Evolutionary conservation across 225 moss, liverwort and hornwort genomes (phyloP).

Genomic region (Sphagnum contortum): DNA sequence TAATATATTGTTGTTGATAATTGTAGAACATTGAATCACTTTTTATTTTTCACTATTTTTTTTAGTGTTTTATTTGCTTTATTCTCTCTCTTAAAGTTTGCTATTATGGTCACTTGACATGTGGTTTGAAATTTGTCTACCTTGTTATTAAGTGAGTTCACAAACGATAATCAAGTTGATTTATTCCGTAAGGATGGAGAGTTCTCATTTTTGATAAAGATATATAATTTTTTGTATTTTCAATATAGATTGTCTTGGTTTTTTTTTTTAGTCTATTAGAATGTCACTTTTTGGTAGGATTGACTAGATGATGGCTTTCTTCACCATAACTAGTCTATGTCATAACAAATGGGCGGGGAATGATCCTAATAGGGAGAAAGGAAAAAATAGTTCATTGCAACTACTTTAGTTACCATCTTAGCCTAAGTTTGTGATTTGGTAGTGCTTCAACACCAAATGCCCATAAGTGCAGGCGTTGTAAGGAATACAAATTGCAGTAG

Average conservation of each 20-base stretch:
- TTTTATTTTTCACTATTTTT: not conserved
- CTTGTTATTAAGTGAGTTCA: too few species aligned
- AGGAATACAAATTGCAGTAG: constrained; percentile 85
- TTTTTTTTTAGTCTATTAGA: too few species aligned
- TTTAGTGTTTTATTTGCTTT: not conserved
- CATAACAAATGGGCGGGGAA: too few species aligned
- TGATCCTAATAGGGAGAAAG: constrained; percentile 60
- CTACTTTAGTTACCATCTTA: constrained; percentile 77
- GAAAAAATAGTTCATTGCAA: constrained; percentile 95
- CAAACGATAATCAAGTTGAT: too few species aligned
- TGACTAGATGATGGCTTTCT: not conserved
- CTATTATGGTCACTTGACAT: not conserved
- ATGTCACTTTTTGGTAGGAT: not conserved
- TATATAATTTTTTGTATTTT: not conserved
- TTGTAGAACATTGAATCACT: not conserved
- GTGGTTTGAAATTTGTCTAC: not conserved
- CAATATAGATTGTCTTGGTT: not conserved
- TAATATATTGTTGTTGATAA: not conserved
- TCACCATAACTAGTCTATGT: not conserved
- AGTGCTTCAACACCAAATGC: constrained; percentile 74
- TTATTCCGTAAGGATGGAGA: too few species aligned
- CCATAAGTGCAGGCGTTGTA: constrained; percentile 41
- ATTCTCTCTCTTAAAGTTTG: not conserved
- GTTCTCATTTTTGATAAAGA: not conserved
- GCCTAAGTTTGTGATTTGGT: constrained; percentile 85